These are phyloP conservation scores for Neocucurbitaria cava DNA, from an alignment of 2,329 filamentous ascomycete genomes.

Conservation along the genomic window DNA sequence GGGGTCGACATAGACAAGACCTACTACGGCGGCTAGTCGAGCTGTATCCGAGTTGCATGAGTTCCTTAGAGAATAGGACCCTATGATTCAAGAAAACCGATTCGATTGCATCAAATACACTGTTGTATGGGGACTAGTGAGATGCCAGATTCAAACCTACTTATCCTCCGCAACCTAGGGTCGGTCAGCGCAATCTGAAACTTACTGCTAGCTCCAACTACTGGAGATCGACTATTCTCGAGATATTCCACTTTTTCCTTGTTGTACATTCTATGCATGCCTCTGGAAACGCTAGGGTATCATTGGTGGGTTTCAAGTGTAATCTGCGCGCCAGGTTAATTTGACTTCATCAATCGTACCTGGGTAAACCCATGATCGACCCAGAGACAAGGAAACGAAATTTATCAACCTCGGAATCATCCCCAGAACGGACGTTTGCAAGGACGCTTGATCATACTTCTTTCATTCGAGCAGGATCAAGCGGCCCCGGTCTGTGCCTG, in stretches of 20 bases:
- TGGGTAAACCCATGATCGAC: not conserved
- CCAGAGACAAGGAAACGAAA: not conserved
- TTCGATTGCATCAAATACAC: not conserved
- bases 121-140: not conserved
- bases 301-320: not conserved
- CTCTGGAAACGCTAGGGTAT: not conserved
- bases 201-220: not conserved
- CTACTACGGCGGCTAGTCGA: not conserved
- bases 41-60: not conserved
- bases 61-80: not conserved
- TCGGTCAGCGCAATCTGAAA: not conserved
- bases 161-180: not conserved
- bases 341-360: not conserved
- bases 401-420: not conserved
- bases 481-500: not conserved
- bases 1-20: constrained; percentile 26
- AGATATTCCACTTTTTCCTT: not conserved
- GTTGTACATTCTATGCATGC: not conserved
- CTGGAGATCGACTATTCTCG: not conserved
- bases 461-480: not conserved
- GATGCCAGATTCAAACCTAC: not conserved
- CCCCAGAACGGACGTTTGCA: not conserved
- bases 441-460: not conserved
- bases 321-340: not conserved
- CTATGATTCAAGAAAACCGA: not conserved